These are phyloP conservation scores for Secale cereale DNA, from an alignment of 176 grass and related monocot species.

Conservation along the genomic window DNA sequence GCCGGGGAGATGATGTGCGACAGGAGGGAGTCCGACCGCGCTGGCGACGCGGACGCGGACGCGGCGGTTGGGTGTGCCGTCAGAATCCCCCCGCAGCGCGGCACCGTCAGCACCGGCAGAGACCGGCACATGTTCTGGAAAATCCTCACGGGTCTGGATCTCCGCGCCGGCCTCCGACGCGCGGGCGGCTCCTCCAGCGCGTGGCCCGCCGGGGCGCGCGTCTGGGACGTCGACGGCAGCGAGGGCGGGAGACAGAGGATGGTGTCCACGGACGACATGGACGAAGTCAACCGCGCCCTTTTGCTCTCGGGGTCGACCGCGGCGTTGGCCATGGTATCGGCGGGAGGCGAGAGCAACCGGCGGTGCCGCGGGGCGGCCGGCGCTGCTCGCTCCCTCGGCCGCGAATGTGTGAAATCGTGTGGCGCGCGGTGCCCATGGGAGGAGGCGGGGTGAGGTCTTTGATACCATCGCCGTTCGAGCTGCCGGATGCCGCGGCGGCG, in stretches of 20 bases:
- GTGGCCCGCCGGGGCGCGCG: background rate
- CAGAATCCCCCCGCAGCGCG: conserved; percentile 28
- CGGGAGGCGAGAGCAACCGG: conserved; percentile 33
- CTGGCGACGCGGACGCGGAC: background rate
- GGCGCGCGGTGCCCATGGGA: conserved; percentile 15
- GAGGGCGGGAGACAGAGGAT: background rate
- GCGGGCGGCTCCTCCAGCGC: conserved; percentile 38
- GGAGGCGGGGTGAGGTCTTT: conserved; percentile 23
- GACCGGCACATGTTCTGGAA: conserved; percentile 46
- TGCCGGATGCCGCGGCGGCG: background rate
- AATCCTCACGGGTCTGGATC: conserved; percentile 34
- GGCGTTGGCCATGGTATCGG: conserved; percentile 20
- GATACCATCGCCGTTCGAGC: background rate
- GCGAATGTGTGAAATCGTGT: background rate
- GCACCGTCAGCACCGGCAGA: conserved; percentile 45
- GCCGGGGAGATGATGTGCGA: conserved; percentile 9
- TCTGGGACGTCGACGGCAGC: background rate
- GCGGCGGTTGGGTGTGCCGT: background rate
- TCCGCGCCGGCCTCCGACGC: background rate
- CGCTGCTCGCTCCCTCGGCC: conserved; percentile 21
- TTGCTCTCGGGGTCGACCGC: background rate
- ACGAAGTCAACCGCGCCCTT: background rate
- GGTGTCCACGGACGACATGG: background rate
- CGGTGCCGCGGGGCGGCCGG: conserved; percentile 1
- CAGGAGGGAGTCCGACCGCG: conserved; percentile 24